These are phyloP conservation scores for Fusarium coicis DNA, from an alignment of 2,329 filamentous ascomycete species.

Conservation along the genomic window DNA sequence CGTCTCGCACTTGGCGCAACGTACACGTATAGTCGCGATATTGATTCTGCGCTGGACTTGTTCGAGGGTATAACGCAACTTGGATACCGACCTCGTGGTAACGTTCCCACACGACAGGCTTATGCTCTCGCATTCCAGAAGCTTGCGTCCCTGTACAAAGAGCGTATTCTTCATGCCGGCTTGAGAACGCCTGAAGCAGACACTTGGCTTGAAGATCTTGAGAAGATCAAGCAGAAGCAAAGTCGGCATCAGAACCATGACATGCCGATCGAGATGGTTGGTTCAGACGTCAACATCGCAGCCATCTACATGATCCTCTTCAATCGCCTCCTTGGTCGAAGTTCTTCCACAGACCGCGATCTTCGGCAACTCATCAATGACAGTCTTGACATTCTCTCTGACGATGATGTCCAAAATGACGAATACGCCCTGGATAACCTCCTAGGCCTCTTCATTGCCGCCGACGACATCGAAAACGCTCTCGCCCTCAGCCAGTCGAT, in stretches of 20 bases:
- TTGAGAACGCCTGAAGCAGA: slow-evolving; percentile 42
- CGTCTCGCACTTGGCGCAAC: slow-evolving; percentile 51
- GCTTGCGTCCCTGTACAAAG: slow-evolving; percentile 52
- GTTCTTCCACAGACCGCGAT: slow-evolving; percentile 43
- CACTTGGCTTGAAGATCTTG: slow-evolving; percentile 50
- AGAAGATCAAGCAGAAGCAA: slow-evolving; percentile 51
- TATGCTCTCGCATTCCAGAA: slow-evolving; percentile 55
- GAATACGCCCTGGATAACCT: slow-evolving; percentile 56
- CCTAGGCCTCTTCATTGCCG: slow-evolving; percentile 52
- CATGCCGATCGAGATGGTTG: slow-evolving; percentile 54
- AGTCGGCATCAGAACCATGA: slow-evolving; percentile 52
- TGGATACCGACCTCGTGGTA: slow-evolving; percentile 54
- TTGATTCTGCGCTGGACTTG: slow-evolving; percentile 49
- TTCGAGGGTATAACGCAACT: slow-evolving; percentile 52
- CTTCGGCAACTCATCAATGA: slow-evolving; percentile 51
- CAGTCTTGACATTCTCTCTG: slow-evolving; percentile 52
- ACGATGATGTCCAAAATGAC: slow-evolving; percentile 56
- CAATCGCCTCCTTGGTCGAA: slow-evolving; percentile 48
- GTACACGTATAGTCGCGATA: slow-evolving; percentile 49
- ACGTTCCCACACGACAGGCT: slow-evolving; percentile 52
- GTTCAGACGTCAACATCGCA: slow-evolving; percentile 55
- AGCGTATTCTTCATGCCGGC: slow-evolving; percentile 46
- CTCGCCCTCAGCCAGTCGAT: slow-evolving; percentile 53
- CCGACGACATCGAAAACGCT: slow-evolving; percentile 51
- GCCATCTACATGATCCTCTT: slow-evolving; percentile 54